Evolutionary conservation across 148 eudicot species (phyloP), one percentile per base, ranked within the genome.

Genomic region (Diospyros lotus): DNA sequence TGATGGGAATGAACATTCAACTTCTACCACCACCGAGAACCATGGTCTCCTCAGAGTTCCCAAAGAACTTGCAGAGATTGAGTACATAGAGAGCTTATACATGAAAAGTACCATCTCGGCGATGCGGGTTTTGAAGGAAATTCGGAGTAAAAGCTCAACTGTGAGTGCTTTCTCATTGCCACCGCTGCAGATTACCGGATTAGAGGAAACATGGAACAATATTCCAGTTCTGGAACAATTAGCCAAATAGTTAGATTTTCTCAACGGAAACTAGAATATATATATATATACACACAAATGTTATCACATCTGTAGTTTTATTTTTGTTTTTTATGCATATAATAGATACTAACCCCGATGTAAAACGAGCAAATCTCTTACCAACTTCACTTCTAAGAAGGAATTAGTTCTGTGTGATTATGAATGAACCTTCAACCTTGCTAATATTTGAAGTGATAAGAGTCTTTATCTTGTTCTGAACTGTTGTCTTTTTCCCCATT

Each of bases 101-200:
- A 82, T 92, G 91, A 94, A 87, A 81, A 88, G 91, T 75, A 90
- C 92, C 6, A 78, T 92, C 72, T 87, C 97, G 0, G 98, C 98
- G 10, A 71, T 94, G 41, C 81, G 82, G 60, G 85, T 83, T 12
- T 66, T 94, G 80, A 89, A 90, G 74, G 91, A 94, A 72, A 89
- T 94, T 64, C 80, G 97, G 63, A 85, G 96, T 42, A 78, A 81
- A 73, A 94, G 98, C 75, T 92, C 98, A 5, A 94, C 98, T 2
- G 96, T 94, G 6, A 92, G 89, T 53, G 77, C 69, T 62, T 92
- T 94, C 69, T 92, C 98, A 0, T 79, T 94, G 80, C 98, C 98
- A 48, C 98, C 98, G 40, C 65, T 94, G 81, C 92, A 86, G 76
- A 77, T 72, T 2, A 71, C 71, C 6, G 90, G 81, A 55, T 40